Conservation (phyloP, 2,329 filamentous ascomycete species). For the Aspergillus sp. region DNA sequence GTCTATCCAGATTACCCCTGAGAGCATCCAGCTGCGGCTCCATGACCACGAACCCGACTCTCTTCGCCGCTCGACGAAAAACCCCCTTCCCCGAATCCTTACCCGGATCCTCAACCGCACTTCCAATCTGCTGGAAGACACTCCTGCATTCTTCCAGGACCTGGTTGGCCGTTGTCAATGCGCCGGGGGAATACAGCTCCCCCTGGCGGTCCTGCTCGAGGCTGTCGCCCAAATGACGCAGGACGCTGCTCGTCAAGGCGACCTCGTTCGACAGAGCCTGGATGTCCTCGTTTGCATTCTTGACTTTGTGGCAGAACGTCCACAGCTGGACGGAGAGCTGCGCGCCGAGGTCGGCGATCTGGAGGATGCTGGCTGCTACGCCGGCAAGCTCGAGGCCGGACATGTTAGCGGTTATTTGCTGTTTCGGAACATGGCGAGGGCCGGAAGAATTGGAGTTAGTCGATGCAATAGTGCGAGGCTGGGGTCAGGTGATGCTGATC, state of each 20-base stretch:
- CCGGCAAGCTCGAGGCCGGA: conserved; percentile 15
- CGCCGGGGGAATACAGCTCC: conserved; percentile 10
- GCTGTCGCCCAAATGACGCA: conserved; percentile 16
- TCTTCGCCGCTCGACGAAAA: conserved; percentile 5
- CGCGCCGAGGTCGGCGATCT: conserved; percentile 23
- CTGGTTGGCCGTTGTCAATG: conserved; percentile 6
- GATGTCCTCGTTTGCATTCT: conserved; percentile 13
- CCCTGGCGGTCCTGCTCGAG: conserved; percentile 16
- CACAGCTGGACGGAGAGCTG: conserved; percentile 23
- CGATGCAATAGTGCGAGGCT: too few species aligned
- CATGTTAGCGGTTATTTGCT: too few species aligned
- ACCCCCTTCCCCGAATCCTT: not conserved
- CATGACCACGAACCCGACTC: conserved; percentile 13
- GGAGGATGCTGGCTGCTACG: conserved; percentile 19
- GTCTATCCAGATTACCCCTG: conserved; percentile 20
- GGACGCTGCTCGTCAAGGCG: conserved; percentile 18
- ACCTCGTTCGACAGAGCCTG: conserved; percentile 21
- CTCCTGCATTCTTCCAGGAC: conserved; percentile 14
- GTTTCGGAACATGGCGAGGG: too few species aligned
- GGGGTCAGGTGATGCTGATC: too few species aligned
- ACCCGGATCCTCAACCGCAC: conserved; percentile 2
- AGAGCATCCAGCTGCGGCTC: conserved; percentile 17
- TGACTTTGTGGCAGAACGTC: conserved; percentile 19
- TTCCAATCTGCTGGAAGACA: conserved; percentile 13
- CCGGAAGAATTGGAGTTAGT: too few species aligned